phyloP scores from a whole-genome alignment of 495 filamentous ascomycete species.

The Aspergillus wentii region DNA sequence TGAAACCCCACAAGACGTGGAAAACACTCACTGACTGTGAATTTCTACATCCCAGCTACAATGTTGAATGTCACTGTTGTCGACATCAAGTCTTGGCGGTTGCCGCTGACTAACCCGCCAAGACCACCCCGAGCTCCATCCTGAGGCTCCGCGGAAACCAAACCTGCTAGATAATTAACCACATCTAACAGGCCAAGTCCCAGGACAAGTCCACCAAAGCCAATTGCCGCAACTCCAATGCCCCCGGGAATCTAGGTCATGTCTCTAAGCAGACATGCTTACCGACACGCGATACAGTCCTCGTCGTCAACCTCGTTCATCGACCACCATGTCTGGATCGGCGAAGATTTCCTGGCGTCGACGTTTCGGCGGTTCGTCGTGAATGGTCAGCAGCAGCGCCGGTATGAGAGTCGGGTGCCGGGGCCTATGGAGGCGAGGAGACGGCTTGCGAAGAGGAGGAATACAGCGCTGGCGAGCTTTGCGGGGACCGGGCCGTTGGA shows the following conservation, averaged over 20 bases:
- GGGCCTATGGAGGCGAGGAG: constrained; percentile 56
- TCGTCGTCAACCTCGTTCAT: constrained; percentile 12
- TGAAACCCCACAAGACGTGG: no score
- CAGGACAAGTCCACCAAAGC: no score
- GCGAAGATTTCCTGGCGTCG: constrained; percentile 47
- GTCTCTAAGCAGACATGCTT: constrained; percentile 44
- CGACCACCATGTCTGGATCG: constrained; percentile 48
- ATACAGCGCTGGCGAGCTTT: constrained; percentile 39
- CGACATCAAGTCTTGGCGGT: no score
- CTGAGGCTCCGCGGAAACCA: no score
- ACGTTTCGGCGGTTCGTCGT: constrained; percentile 47
- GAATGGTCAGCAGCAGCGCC: constrained; percentile 28
- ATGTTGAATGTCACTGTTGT: no score
- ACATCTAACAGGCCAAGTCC: constrained; percentile 5
- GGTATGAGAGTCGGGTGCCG: constrained; percentile 52
- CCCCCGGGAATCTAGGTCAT: constrained; percentile 30
- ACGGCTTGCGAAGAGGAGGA: constrained; percentile 45
- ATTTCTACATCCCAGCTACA: no score
- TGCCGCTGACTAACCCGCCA: no score
- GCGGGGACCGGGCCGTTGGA: constrained; percentile 21
- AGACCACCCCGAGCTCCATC: no score
- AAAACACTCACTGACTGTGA: no score
- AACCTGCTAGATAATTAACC: constrained; percentile 3
- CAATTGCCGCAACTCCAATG: constrained; percentile 23
- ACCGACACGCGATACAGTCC: constrained; percentile 31